Conservation (phyloP, 345 rosid genomes). For the Brassica carinata region DNA sequence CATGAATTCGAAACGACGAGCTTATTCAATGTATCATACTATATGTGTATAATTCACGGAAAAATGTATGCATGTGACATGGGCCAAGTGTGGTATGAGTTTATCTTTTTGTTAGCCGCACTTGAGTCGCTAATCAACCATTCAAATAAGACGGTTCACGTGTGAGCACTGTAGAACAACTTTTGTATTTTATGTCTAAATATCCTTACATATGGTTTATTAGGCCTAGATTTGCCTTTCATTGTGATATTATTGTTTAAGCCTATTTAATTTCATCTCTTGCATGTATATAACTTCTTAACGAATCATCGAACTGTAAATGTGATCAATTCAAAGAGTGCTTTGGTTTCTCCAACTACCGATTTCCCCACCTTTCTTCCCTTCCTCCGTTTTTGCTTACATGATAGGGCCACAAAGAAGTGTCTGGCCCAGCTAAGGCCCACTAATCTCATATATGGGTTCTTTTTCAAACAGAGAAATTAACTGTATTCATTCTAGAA, state of each 20-base stretch:
- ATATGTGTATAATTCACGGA: neutral
- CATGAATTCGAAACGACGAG: neutral
- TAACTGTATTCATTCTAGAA: neutral
- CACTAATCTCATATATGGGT: neutral
- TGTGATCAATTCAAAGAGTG: neutral
- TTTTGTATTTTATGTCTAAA: neutral
- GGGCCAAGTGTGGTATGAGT: neutral
- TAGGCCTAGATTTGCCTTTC: neutral
- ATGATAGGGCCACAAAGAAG: neutral
- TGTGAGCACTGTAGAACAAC: neutral
- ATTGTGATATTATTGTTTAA: neutral
- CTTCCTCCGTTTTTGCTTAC: neutral
- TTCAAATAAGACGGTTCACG: neutral
- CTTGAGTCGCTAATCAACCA: neutral
- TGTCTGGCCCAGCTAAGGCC: conserved; percentile 8
- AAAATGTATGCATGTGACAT: neutral
- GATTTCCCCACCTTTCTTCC: neutral
- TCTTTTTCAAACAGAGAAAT: neutral
- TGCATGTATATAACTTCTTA: neutral
- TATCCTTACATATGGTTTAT: neutral
- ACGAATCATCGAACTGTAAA: neutral
- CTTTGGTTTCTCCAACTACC: neutral
- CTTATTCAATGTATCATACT: neutral
- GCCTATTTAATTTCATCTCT: neutral
- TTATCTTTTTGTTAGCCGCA: neutral